phyloP scores from a whole-genome alignment of 257 asterid species.

The Solanum pinnatisectum region DNA sequence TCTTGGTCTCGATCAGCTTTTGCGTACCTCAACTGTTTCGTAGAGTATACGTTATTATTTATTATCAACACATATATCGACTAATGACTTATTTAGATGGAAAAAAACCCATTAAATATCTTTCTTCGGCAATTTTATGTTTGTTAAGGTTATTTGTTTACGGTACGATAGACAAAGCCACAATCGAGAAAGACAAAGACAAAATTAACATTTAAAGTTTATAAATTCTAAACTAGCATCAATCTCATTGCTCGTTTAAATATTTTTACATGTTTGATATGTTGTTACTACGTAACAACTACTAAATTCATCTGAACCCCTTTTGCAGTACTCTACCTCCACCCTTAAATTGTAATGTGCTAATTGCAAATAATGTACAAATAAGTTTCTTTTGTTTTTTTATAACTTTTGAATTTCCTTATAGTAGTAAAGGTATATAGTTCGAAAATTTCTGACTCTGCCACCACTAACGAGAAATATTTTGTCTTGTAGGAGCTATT shows the following conservation, averaged over 20 bases:
- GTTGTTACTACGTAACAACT: background rate
- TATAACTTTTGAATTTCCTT: background rate
- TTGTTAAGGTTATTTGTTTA: background rate
- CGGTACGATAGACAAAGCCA: background rate
- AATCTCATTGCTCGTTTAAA: background rate
- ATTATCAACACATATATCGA: background rate
- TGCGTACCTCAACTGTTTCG: background rate
- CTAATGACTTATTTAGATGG: too few relatives aligned
- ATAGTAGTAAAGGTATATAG: background rate
- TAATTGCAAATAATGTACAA: background rate
- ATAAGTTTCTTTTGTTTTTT: background rate
- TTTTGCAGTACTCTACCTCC: background rate
- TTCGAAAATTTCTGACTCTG: background rate
- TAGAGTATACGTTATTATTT: fast-evolving
- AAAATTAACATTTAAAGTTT: background rate
- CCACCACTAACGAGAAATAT: background rate
- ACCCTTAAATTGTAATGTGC: background rate
- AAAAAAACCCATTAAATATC: too few relatives aligned
- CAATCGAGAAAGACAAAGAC: fast-evolving
- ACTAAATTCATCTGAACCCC: background rate
- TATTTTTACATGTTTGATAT: background rate
- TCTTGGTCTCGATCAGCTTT: background rate
- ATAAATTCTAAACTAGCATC: background rate
- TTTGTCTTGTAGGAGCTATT: slow-evolving; percentile 61
- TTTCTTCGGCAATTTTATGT: background rate